A percentile compares a stretch with the other conserved stretches of the same genome.
These are phyloP conservation scores for Neofusicoccum parvum DNA, from an alignment of 2,329 filamentous ascomycete species.

Conservation along the genomic window DNA sequence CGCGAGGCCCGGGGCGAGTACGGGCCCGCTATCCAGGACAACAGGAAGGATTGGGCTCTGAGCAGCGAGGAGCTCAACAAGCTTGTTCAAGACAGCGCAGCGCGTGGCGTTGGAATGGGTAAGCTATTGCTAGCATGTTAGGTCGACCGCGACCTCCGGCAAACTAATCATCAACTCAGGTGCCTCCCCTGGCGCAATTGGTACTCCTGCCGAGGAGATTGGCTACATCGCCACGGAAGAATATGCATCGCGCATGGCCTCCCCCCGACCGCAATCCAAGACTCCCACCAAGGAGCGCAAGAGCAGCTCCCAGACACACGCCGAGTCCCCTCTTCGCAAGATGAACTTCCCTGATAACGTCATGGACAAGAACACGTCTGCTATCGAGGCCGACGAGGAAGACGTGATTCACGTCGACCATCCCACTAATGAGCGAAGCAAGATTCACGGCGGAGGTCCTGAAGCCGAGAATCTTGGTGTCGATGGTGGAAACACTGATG, in stretches of 20 bases:
- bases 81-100: slow-evolving; percentile 73
- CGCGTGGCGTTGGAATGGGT: slow-evolving; percentile 56
- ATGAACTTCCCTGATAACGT: slow-evolving; percentile 48
- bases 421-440: slow-evolving; percentile 50
- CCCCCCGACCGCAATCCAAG: slow-evolving; percentile 60
- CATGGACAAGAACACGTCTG: slow-evolving; percentile 22
- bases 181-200: slow-evolving; percentile 61
- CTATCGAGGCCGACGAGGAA: slow-evolving; percentile 48
- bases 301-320: slow-evolving; percentile 48
- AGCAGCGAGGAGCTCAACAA: slow-evolving; percentile 89
- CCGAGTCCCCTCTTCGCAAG: slow-evolving; percentile 56
- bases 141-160: slow-evolving; percentile 17
- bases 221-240: slow-evolving; percentile 87
- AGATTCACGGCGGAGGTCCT: slow-evolving; percentile 51
- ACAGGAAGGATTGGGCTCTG: slow-evolving; percentile 76
- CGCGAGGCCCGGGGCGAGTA: slow-evolving; percentile 74
- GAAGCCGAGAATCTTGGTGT: slow-evolving; percentile 55
- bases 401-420: slow-evolving; percentile 79
- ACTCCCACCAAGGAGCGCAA: slow-evolving; percentile 46
- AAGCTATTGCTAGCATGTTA: slow-evolving; percentile 31
- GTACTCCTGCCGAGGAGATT: slow-evolving; percentile 87
- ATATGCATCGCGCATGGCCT: slow-evolving; percentile 74
- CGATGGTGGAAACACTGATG: slow-evolving; percentile 47
- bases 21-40: slow-evolving; percentile 59
- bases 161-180: slow-evolving; percentile 58